phyloP scores from a whole-genome alignment of 371 early-diverging fungal species.

The Lichtheimia ramosa region DNA sequence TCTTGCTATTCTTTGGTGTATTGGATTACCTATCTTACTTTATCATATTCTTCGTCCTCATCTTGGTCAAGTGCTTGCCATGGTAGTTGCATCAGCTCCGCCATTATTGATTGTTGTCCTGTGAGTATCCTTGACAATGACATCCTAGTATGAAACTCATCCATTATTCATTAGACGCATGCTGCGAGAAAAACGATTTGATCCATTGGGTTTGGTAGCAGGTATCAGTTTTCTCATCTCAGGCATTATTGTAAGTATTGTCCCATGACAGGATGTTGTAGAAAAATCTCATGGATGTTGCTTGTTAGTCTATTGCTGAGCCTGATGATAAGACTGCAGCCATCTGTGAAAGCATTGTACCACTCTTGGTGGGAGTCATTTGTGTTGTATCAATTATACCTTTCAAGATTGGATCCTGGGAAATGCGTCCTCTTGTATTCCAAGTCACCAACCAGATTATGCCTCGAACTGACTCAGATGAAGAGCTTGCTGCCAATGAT shows the following conservation, averaged over 20 bases:
- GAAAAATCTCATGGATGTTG: no score
- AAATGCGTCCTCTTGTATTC: slow-evolving; percentile 34
- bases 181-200: slow-evolving; percentile 22
- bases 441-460: slow-evolving; percentile 44
- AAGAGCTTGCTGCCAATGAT: slow-evolving; percentile 22
- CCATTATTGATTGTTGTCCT: slow-evolving; percentile 29
- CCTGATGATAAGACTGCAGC: slow-evolving; percentile 28
- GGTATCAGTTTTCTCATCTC: slow-evolving; percentile 34
- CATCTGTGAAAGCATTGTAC: slow-evolving; percentile 36
- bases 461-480: slow-evolving; percentile 31
- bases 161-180: slow-evolving; percentile 16
- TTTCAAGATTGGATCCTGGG: slow-evolving; percentile 31
- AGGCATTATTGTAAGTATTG: slow-evolving; percentile 29
- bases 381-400: slow-evolving; percentile 41
- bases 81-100: slow-evolving; percentile 38
- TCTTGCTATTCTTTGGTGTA: slow-evolving; percentile 38
- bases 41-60: slow-evolving; percentile 28
- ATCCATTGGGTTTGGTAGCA: slow-evolving; percentile 28
- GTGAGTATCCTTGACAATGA: slow-evolving; percentile 13
- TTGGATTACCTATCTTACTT: slow-evolving; percentile 37
- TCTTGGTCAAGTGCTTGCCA: slow-evolving; percentile 37
- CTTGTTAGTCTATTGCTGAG: slow-evolving; percentile 40
- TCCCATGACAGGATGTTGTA: no score
- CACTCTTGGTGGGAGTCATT: slow-evolving; percentile 33
- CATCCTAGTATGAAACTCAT: background rate